Percentiles rank a stretch among this genome's conserved stretches.
These are phyloP conservation scores for Boechera stricta DNA, from an alignment of 345 rosid species.

Conservation along the genomic window DNA sequence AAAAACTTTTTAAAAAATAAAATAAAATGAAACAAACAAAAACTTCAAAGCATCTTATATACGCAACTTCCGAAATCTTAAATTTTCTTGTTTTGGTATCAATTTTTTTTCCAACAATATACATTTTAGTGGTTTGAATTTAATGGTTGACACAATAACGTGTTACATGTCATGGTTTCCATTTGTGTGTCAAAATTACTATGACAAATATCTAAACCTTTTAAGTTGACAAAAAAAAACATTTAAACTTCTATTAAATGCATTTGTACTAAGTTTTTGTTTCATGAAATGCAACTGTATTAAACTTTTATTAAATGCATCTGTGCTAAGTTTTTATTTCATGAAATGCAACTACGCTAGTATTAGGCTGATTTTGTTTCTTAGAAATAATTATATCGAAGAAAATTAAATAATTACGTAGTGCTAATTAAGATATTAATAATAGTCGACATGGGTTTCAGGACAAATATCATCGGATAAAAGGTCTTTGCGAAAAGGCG, in stretches of 20 bases:
- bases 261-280: background rate
- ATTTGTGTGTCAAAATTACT: background rate
- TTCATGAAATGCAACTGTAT: background rate
- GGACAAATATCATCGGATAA: constrained; percentile 74
- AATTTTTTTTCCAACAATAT: background rate
- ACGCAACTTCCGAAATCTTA: background rate
- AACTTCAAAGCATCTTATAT: too few species aligned
- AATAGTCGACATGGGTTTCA: constrained; percentile 73
- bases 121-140: too few species aligned
- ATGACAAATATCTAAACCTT: background rate
- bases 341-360: background rate
- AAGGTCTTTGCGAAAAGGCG: constrained; percentile 61
- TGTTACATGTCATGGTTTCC: background rate
- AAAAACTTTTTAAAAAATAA: too few species aligned
- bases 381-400: background rate
- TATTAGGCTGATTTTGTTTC: background rate
- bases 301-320: background rate
- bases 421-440: constrained; percentile 46
- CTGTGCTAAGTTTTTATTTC: background rate
- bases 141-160: background rate
- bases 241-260: background rate
- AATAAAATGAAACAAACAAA: too few species aligned
- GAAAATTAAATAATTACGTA: constrained; percentile 15
- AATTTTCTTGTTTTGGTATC: background rate
- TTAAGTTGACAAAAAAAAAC: background rate